Base-by-base conservation (phyloP, 345 rosid species). In the Acer negundo region DNA sequence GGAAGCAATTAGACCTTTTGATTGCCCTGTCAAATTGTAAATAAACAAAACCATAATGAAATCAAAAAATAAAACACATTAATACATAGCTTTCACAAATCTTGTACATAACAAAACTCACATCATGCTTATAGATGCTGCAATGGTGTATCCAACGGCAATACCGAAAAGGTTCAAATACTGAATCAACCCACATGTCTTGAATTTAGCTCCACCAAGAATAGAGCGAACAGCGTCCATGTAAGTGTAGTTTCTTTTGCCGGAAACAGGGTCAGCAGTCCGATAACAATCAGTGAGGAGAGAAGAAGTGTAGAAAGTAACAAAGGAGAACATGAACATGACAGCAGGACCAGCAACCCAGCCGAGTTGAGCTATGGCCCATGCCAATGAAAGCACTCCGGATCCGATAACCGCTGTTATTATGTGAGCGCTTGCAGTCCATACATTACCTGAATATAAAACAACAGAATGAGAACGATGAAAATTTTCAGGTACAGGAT, bases 371-470 rank as follows among this genome's bases (percentile, higher is more conserved):
- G 91, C 94, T 22, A 90, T 88, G 3, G 98, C 94, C 97, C 97
- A 93, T 0, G 97, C 98, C 44, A 94, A 77, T 2, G 97, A 89
- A n/a, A 94, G 84, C 70, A 94, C 98, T 13, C 98, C 98, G 0
- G 97, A 94, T 17, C 98, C 98, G 0, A 94, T 94, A 59, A 92
- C 94, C 1, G 97, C 98, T 0, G 98, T 94, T 81, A 90, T 90
- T 42, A 92, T 85, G 84, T 93, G 98, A 19, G 98, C 91, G 49
- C 93, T 93, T 3, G 97, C 95, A 0, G 94, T 93, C 94, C 97
- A 93, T 2, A 90, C 67, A 11, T 87, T 92, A 69, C 98, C 98
- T 93, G 77, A 42, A 42, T 42, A 42, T 42, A 42, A 0, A 9
- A 42, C 46, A 42, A 9, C 1, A 42, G 46, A 7, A 42, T 42